Evolutionary conservation across 768 basidiomycete genomes (phyloP), one percentile per base, ranked within the genome.

Genomic region (Russula virescens): DNA sequence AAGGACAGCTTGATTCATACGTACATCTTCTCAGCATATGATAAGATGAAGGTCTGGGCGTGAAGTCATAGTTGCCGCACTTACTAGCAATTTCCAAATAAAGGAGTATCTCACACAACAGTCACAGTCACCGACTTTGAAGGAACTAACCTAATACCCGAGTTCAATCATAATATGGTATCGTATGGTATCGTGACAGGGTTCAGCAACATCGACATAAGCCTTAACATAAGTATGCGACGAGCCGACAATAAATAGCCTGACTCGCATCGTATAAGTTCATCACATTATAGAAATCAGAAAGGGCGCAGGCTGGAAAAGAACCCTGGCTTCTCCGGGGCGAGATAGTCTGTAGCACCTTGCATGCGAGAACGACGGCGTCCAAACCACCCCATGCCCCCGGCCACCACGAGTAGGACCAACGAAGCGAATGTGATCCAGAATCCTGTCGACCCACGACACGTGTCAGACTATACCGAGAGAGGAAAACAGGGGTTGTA

Each of bases 311-410:
- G 34, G 31, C 35, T 35, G 18, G 48, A 25, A 6, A 64, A 59
- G 58, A 60, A 9, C 11, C 58, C 58, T 11, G 57, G 45, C 25
- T 64, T 66, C 48, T 59, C 48, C 3, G 65, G 43, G 19, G 42
- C 10, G 19, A 23, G 35, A 25, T 43, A 57, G 25, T 53, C 42
- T 1, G 53, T 64, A 16, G 65, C 65, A 40, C 55, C 49, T 3
- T 58, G 21, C 65, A 66, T 63, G 31, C 67, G 67, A 16, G 60
- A 55, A 21, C 58, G 67, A 45, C 61, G 65, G 7, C 67, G 65
- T 18, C 65, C 58, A 35, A 66, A 23, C 43, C 50, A 63, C 13
- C 48, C 67, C 0, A 48, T 55, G 47, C 46, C 58, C 31, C 58
- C 60, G 2, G 60, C 52, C 19, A 68, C 51, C 26, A 68, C 54